Conservation (phyloP, 2,329 filamentous ascomycete genomes). For the Aureobasidium sp. region DNA sequence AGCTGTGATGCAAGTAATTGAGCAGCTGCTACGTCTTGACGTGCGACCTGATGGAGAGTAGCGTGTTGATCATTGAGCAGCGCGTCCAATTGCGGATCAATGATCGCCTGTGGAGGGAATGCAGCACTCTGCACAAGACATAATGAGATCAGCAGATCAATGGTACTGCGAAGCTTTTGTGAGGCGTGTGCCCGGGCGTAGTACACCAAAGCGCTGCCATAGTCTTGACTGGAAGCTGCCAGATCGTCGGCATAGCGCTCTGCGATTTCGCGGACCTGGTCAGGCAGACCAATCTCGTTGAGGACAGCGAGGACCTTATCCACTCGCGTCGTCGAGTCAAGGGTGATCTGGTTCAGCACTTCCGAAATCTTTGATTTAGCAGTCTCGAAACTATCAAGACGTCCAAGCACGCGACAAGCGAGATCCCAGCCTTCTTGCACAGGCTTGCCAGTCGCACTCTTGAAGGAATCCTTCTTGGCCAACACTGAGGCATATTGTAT, state of each 20-base stretch:
- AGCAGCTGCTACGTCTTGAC: conserved; percentile 72
- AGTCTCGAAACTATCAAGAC: conserved; percentile 65
- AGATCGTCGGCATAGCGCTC: conserved; percentile 82
- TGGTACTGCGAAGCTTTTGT: conserved; percentile 73
- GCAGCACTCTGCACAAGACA: conserved; percentile 78
- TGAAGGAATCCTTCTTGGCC: conserved; percentile 37
- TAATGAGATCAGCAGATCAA: conserved; percentile 80
- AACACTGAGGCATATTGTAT: conserved; percentile 67
- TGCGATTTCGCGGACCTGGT: conserved; percentile 72
- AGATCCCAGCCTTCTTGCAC: conserved; percentile 72
- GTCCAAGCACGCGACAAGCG: conserved; percentile 72
- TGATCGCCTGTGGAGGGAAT: conserved; percentile 62
- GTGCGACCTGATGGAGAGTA: conserved; percentile 64
- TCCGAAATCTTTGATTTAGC: conserved; percentile 68
- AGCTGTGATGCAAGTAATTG: conserved; percentile 76
- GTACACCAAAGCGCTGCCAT: conserved; percentile 82
- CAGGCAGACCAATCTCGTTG: conserved; percentile 67
- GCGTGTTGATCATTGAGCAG: conserved; percentile 66
- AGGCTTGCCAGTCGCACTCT: conserved; percentile 25
- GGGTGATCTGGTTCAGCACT: conserved; percentile 64
- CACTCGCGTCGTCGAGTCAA: conserved; percentile 63
- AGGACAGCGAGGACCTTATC: conserved; percentile 77
- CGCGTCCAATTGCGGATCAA: conserved; percentile 64
- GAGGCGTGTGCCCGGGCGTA: conserved; percentile 77
- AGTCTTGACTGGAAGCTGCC: conserved; percentile 63